Evolutionary conservation across 371 early-diverging fungal genomes (phyloP).

Genomic region (Rhizopus arrhizus): DNA sequence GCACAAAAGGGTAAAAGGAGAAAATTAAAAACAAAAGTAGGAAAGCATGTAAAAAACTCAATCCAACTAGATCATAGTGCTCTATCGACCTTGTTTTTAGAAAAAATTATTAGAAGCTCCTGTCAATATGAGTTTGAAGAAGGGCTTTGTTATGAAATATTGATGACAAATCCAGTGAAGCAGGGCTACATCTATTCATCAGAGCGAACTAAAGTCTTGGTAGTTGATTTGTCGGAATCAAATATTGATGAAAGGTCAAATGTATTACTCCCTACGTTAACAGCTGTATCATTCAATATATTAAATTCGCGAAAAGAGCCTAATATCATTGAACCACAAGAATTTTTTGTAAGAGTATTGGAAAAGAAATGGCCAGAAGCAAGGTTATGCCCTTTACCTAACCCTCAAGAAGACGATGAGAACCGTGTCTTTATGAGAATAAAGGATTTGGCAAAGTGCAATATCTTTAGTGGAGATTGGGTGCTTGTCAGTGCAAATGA

Average conservation of each 20-base stretch:
- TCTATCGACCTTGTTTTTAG: constrained; percentile 21
- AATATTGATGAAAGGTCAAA: constrained; percentile 12
- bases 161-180: constrained; percentile 69
- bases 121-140: constrained; percentile 31
- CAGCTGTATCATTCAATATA: constrained; percentile 28
- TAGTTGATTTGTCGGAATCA: constrained; percentile 42
- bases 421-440: constrained; percentile 60
- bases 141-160: constrained; percentile 33
- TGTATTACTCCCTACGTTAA: constrained; percentile 15
- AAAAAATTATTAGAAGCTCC: constrained; percentile 53
- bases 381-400: constrained; percentile 57
- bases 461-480: constrained; percentile 82
- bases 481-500: constrained; percentile 40
- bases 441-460: constrained; percentile 60
- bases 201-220: constrained; percentile 37
- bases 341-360: constrained; percentile 41
- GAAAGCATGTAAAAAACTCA: background rate
- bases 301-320: constrained; percentile 23
- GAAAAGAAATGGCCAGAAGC: constrained; percentile 50
- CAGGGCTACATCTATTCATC: constrained; percentile 61
- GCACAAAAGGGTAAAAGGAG: constrained; percentile 52
- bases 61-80: constrained; percentile 22
- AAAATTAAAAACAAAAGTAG: background rate
- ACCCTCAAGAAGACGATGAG: constrained; percentile 58
- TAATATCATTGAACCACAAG: constrained; percentile 35